A percentile compares a stretch with the other conserved stretches of the same genome.
phyloP scores from a whole-genome alignment of 208 protist species.

The Jaenimonas drosophilae region DNA sequence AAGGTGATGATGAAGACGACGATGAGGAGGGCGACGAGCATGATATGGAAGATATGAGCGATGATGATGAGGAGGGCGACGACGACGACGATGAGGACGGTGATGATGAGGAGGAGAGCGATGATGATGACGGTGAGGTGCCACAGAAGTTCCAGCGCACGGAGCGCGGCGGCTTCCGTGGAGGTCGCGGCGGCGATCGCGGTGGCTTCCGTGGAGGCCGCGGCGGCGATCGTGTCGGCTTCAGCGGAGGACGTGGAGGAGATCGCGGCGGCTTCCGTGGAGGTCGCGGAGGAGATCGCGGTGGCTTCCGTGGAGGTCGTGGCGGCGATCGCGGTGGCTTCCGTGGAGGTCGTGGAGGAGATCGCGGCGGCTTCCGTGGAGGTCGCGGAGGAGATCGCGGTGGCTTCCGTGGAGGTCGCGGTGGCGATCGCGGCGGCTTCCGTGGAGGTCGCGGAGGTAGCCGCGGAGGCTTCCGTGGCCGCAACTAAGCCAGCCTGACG shows the following conservation, averaged over 20 bases:
- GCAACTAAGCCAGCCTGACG: too few species aligned
- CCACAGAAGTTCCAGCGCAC: slow-evolving; percentile 70
- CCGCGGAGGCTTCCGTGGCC: slow-evolving; percentile 46
- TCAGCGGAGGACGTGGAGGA: slow-evolving; percentile 24
- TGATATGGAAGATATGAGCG: slow-evolving; percentile 8
- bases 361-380: too few species aligned
- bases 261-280: slow-evolving; percentile 26
- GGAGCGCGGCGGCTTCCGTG: slow-evolving; percentile 39
- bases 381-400: slow-evolving; percentile 51
- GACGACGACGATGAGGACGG: slow-evolving; percentile 17
- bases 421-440: slow-evolving; percentile 55
- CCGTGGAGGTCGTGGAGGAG: slow-evolving; percentile 44
- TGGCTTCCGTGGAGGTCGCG: slow-evolving; percentile 32
- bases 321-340: slow-evolving; percentile 36
- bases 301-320: slow-evolving; percentile 30
- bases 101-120: slow-evolving; percentile 24
- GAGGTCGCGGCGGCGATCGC: slow-evolving; percentile 22
- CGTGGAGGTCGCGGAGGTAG: slow-evolving; percentile 41
- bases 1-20: slow-evolving; percentile 6
- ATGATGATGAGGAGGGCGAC: slow-evolving; percentile 13
- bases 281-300: slow-evolving; percentile 25
- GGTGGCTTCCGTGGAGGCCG: slow-evolving; percentile 11
- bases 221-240: slow-evolving; percentile 8
- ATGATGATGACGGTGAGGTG: slow-evolving; percentile 18
- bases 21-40: slow-evolving; percentile 7